phyloP scores from a whole-genome alignment of 1,284 basidiomycete species.

The Sphagnurus paluster region DNA sequence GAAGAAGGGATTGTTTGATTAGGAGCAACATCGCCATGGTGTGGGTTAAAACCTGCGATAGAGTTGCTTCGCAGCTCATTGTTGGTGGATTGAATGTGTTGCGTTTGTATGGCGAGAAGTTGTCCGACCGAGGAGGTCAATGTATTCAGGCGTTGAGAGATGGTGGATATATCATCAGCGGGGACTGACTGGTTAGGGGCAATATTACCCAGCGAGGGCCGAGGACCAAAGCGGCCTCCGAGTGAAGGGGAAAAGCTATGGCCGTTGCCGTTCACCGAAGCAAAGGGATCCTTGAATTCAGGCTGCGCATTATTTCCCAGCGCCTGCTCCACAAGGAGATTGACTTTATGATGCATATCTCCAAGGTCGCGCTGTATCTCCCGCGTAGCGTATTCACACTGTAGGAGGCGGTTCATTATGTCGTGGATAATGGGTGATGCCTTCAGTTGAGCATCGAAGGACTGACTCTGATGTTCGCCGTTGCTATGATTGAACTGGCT shows the following conservation, averaged over 20 bases:
- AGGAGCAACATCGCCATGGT: constrained; percentile 50
- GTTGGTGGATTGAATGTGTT: constrained; percentile 52
- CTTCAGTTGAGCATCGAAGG: constrained; percentile 72
- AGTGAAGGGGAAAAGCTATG: constrained; percentile 32
- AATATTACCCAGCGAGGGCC: constrained; percentile 64
- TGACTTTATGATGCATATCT: constrained; percentile 76
- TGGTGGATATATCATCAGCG: constrained; percentile 71
- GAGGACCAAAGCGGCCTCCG: constrained; percentile 50
- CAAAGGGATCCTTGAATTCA: constrained; percentile 80
- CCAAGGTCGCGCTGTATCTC: constrained; percentile 75
- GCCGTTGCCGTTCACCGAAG: constrained; percentile 38
- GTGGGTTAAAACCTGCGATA: constrained; percentile 43
- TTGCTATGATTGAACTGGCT: constrained; percentile 52
- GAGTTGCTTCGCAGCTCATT: constrained; percentile 41
- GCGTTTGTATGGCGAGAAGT: constrained; percentile 73
- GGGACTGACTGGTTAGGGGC: constrained; percentile 67
- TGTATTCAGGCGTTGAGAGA: constrained; percentile 79
- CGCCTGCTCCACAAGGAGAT: constrained; percentile 70
- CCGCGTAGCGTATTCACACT: constrained; percentile 68
- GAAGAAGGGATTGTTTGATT: constrained; percentile 48
- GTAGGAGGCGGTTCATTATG: constrained; percentile 70
- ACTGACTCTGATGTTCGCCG: constrained; percentile 40
- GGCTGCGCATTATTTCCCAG: constrained; percentile 48
- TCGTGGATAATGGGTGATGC: constrained; percentile 74
- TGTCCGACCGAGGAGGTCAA: constrained; percentile 88